Base-by-base conservation (phyloP, 1,284 basidiomycete genomes). In the Phellopilus nigrolimitatus region DNA sequence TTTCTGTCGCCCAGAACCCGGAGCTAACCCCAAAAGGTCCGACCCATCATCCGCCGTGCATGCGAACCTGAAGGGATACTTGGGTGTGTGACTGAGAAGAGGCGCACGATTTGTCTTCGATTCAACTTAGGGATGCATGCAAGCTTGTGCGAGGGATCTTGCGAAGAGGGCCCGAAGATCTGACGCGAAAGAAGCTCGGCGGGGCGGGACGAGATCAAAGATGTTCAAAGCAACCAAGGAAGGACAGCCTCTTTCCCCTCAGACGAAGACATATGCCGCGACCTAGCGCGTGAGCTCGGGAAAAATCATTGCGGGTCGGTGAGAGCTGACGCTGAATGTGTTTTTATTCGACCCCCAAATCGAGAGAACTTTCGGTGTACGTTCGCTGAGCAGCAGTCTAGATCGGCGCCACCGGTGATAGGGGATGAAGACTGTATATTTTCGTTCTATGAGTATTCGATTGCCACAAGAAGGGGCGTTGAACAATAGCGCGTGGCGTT, bases 151-250 rank as follows among this genome's bases (percentile, higher is more conserved):
- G 22, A 9, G 30, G 9, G 30, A 51, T 43, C 47, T 30, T 13
- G 48, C 53, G 53, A 55, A 28, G 38, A 51, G 44, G 13, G 24
- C 4, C 53, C 53, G 53, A 55, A 37, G 15, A 47, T 55, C 53
- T 33, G 51, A 45, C 53, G 53, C 43, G 33, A n/a, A 37, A 39
- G 46, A n/a, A 19, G 15, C 36, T 5, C 15, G 15, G 42, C 15
- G n/a, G 30, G 21, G 25, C 13, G 30, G 12, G 2, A n/a, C n/a
- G n/a, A n/a, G n/a, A n/a, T n/a, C n/a, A n/a, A 6, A 30, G 13
- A 28, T 44, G 13, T 31, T 33, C 30, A 13, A 21, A 36, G 38
- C 25, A 27, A 30, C 19, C n/a, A 33, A 28, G 48, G 15, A 47
- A 33, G 13, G 34, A 47, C 36, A 47, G 31, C 33, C 45, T 47